Base-by-base conservation (phyloP, 441 rosid species). In the Melastoma candidum region DNA sequence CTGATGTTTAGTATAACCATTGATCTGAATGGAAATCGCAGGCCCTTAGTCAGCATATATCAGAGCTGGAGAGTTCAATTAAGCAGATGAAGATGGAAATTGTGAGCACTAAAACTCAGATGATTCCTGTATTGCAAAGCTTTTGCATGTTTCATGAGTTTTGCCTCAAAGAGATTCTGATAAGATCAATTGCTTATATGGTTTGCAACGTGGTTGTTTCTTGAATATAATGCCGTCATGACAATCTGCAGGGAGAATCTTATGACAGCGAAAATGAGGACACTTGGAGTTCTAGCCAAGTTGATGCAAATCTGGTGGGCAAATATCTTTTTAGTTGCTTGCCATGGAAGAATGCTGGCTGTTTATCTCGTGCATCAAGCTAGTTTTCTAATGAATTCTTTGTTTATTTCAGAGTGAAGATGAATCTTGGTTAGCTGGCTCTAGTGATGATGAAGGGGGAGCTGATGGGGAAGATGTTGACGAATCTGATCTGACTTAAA, bases 1-100 rank as follows among this genome's bases (percentile, higher is more conserved):
- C 0, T 44, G 9, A 51, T 17, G 22, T 17, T 13, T 14, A 1
- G 26, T 53, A 41, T 55, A 46, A 50, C 45, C 44, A 44, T 39
- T 10, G 27, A 24, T 32, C 11, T 57, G 7, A 39, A 10, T 61
- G 57, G 56, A 49, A 26, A 54, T 39, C 67, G 65, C 81, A 92
- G 98, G 97, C 95, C 56, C 95, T 88, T 11, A 84, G 93, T 77
- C 90, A 88, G 76, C 98, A 93, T 75, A 86, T 88, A 43, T 53
- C 87, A 44, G 90, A 86, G 66, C 71, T 93, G 78, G 98, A 86
- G 77, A 68, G 54, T 56, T 78, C 80, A 50, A 93, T 82, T 47
- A 77, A 77, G 68, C 76, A 79, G 73, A 84, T 88, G 97, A 80
- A 72, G 57, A 77, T 65, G 50, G 88, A 93, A 68, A 78, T 85